A percentile compares a stretch with the other conserved stretches of the same genome.
These are phyloP conservation scores for Botrytis tulipae DNA, from an alignment of 2,329 filamentous ascomycete genomes.

Conservation along the genomic window DNA sequence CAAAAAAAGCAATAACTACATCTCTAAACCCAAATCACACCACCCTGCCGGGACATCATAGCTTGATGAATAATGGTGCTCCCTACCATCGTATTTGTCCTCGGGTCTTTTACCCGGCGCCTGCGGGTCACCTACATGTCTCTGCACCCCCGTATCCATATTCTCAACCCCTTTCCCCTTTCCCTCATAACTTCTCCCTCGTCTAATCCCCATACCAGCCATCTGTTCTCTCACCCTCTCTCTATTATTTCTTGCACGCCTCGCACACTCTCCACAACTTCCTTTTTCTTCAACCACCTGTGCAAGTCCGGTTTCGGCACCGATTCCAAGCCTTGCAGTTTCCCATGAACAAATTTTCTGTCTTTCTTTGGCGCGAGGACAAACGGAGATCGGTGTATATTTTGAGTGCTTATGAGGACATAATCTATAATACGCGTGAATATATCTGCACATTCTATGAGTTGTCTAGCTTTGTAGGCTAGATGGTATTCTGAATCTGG, in stretches of 20 bases:
- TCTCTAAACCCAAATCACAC: not conserved
- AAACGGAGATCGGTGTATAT: not conserved
- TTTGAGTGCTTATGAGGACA: not conserved
- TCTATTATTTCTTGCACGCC: not conserved
- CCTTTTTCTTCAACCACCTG: not conserved
- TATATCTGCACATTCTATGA: not conserved
- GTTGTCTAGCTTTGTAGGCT: not conserved
- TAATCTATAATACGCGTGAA: not conserved
- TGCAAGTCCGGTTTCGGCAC: not conserved
- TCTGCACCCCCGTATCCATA: not conserved
- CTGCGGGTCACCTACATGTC: not conserved
- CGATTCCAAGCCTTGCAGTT: not conserved
- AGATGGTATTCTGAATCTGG: not conserved
- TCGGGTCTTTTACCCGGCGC: not conserved
- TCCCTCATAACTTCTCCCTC: not conserved
- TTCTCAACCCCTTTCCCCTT: not conserved
- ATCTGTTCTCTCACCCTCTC: not conserved
- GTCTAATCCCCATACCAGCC: not conserved
- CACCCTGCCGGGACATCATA: not conserved
- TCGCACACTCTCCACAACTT: not conserved
- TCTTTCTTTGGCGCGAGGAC: not conserved
- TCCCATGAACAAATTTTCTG: not conserved
- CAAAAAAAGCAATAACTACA: not conserved
- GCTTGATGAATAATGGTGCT: not conserved
- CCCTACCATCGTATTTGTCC: not conserved